These are phyloP conservation scores for Apophysomyces trapeziformis DNA, from an alignment of 371 early-diverging fungal species.

Conservation along the genomic window DNA sequence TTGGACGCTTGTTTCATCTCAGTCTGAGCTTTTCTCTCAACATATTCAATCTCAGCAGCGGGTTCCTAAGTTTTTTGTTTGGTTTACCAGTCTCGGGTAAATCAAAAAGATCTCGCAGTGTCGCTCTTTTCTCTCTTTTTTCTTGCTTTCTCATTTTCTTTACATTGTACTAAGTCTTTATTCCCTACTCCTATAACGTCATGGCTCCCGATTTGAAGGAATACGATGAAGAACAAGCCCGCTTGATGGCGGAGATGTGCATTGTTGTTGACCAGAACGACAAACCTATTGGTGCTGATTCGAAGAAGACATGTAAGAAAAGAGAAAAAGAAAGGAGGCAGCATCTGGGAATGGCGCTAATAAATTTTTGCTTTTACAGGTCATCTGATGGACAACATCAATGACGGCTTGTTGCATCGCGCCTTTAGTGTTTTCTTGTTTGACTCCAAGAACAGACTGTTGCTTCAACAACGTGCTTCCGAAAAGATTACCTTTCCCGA, in stretches of 20 bases:
- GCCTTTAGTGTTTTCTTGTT: slow-evolving; percentile 98
- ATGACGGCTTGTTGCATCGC: slow-evolving; percentile 88
- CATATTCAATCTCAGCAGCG: neutral
- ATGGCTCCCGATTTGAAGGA: slow-evolving; percentile 65
- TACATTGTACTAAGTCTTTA: neutral
- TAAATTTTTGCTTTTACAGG: slow-evolving; percentile 48
- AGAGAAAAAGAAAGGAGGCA: neutral
- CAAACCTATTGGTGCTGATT: slow-evolving; percentile 78
- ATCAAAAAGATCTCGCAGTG: neutral
- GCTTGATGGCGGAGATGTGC: slow-evolving; percentile 97
- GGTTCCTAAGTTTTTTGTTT: too few relatives aligned
- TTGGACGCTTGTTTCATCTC: neutral
- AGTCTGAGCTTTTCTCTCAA: neutral
- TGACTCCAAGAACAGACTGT: slow-evolving; percentile 75
- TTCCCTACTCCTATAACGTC: slow-evolving; percentile 15
- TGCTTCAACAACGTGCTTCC: slow-evolving; percentile 91
- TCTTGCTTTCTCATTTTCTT: neutral
- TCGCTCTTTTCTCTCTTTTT: slow-evolving; percentile 22
- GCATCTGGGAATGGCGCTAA: neutral
- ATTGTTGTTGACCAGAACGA: slow-evolving; percentile 92
- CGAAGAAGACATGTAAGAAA: slow-evolving; percentile 91
- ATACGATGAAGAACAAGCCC: slow-evolving; percentile 88
- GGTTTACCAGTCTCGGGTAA: neutral
- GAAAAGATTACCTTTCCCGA: slow-evolving; percentile 98
- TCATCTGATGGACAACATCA: slow-evolving; percentile 90